Conservation (phyloP, 306 rosid species). For the Vigna angularis region DNA sequence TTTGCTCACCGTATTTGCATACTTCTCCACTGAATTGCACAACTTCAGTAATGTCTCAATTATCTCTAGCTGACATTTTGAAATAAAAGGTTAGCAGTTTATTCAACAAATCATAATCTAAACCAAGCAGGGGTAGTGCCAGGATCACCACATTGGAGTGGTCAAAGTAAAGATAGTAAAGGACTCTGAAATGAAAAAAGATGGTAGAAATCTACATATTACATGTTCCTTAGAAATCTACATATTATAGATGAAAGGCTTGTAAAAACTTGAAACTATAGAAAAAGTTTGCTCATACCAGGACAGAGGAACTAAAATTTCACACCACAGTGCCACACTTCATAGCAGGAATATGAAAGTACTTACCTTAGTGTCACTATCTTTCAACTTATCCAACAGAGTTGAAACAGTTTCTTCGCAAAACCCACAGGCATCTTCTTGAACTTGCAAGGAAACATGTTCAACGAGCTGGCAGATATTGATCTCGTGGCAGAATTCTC, state of each 20-base stretch:
- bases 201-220: slow-evolving; percentile 4
- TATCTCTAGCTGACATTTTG: slow-evolving; percentile 66
- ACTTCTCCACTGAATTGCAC: slow-evolving; percentile 68
- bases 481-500: slow-evolving; percentile 70
- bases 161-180: background rate
- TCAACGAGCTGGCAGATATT: slow-evolving; percentile 67
- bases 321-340: slow-evolving; percentile 3
- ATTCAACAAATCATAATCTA: slow-evolving; percentile 13
- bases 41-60: slow-evolving; percentile 77
- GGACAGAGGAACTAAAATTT: slow-evolving; percentile 27
- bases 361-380: slow-evolving; percentile 82
- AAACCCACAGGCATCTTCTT: slow-evolving; percentile 69
- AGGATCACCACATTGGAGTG: background rate
- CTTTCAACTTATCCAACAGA: slow-evolving; percentile 66
- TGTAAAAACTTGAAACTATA: background rate
- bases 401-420: slow-evolving; percentile 73
- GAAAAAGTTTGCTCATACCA: slow-evolving; percentile 15
- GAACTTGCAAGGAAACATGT: slow-evolving; percentile 54
- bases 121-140: slow-evolving; percentile 7
- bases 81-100: slow-evolving; percentile 39
- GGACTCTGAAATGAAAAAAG: background rate
- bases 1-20: slow-evolving; percentile 63
- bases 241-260: background rate
- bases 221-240: slow-evolving; percentile 29
- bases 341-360: slow-evolving; percentile 26